A percentile compares a stretch with the other conserved stretches of the same genome.
Conservation (phyloP, 139 green algal genomes). For the Nannochloris sp. region DNA sequence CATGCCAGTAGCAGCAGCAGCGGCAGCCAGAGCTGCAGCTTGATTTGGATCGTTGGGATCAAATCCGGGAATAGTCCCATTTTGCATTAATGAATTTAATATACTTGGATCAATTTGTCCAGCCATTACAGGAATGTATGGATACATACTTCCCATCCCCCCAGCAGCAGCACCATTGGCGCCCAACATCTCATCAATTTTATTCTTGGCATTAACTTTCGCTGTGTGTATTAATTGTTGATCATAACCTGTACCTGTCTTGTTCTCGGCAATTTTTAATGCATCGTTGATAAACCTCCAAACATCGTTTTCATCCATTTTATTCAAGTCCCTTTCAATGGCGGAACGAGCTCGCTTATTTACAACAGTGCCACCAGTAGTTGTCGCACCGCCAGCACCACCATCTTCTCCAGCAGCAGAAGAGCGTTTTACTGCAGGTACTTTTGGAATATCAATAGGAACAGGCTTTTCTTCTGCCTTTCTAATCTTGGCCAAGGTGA, state of each 20-base stretch:
- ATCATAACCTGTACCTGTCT: background rate
- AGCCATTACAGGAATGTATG: background rate
- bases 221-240: background rate
- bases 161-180: background rate
- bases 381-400: background rate
- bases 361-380: background rate
- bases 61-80: background rate
- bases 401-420: background rate
- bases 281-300: background rate
- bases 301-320: background rate
- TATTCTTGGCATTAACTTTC: background rate
- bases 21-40: background rate
- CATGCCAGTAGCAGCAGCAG: background rate
- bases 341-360: background rate
- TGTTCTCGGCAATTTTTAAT: background rate
- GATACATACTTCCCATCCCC: background rate
- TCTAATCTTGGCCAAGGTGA: slow-evolving; percentile 18
- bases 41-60: background rate
- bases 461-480: slow-evolving; percentile 21
- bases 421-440: background rate
- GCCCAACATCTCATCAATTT: background rate
- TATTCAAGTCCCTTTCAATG: background rate
- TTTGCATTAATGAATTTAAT: background rate
- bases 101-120: background rate
- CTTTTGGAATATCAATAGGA: slow-evolving; percentile 7